Percentiles rank a stretch among this genome's conserved stretches.
phyloP scores from a whole-genome alignment of 495 filamentous ascomycete genomes.

The Talaromyces trachyspermus region DNA sequence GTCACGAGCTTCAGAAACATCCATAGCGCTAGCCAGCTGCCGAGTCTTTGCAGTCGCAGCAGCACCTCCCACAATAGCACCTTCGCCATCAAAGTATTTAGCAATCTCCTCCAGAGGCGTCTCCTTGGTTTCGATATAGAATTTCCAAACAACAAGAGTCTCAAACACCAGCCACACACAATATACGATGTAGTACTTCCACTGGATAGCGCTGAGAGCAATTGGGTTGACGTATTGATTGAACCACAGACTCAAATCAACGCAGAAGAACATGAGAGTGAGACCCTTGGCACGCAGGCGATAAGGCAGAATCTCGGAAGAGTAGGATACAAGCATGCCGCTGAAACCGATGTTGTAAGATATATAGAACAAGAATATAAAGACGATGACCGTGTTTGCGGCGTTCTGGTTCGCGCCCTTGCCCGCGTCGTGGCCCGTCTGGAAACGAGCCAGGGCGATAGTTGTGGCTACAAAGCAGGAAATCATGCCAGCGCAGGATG shows the following conservation, averaged over 20 bases:
- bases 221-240: constrained; percentile 55
- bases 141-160: constrained; percentile 53
- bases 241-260: constrained; percentile 52
- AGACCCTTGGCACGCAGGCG: constrained; percentile 64
- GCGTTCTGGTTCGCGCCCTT: constrained; percentile 32
- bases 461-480: constrained; percentile 26
- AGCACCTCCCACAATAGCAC: constrained; percentile 39
- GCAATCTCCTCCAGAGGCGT: constrained; percentile 59
- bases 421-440: background rate
- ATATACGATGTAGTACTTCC: constrained; percentile 60
- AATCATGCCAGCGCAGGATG: constrained; percentile 30
- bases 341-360: constrained; percentile 57
- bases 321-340: constrained; percentile 56
- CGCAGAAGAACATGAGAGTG: constrained; percentile 56
- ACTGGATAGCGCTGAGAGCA: constrained; percentile 47
- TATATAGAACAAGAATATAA: constrained; percentile 52
- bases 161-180: constrained; percentile 55
- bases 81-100: constrained; percentile 52
- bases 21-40: constrained; percentile 5
- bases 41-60: constrained; percentile 23
- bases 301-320: constrained; percentile 61
- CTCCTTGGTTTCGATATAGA: constrained; percentile 59
- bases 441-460: constrained; percentile 17
- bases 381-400: constrained; percentile 47
- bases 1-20: background rate